Evolutionary conservation across 306 rosid genomes (phyloP).

Genomic region (Inga leiocalycina): DNA sequence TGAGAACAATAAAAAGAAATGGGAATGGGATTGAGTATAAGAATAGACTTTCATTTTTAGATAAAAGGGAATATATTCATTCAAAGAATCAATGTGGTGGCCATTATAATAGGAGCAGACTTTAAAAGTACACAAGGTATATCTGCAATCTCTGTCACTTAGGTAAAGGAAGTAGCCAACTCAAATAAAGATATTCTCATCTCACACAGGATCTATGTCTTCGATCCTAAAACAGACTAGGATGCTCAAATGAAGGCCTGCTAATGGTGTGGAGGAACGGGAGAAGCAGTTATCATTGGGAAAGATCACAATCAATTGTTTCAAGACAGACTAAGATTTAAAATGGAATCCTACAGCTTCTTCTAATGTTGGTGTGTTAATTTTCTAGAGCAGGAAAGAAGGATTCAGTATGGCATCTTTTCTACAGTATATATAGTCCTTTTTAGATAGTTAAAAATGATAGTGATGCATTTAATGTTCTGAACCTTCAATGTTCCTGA

Average conservation of each 20-base stretch:
- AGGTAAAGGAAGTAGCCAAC: background rate
- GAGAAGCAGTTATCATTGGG: background rate
- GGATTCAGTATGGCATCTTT: background rate
- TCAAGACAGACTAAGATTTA: background rate
- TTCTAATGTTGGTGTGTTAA: too few relatives aligned
- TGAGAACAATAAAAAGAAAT: too few relatives aligned
- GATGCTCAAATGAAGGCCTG: background rate
- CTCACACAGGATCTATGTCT: background rate
- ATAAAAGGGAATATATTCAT: too few relatives aligned
- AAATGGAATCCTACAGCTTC: background rate
- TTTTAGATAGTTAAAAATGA: background rate
- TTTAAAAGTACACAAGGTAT: too few relatives aligned
- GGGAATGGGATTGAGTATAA: too few relatives aligned
- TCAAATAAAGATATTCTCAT: background rate
- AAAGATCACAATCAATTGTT: background rate
- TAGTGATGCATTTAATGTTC: constrained; percentile 6
- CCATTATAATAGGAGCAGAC: too few relatives aligned
- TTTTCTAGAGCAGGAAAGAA: too few relatives aligned
- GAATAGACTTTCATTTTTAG: too few relatives aligned
- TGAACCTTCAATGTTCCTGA: constrained; percentile 45
- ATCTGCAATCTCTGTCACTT: background rate
- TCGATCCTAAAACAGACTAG: background rate
- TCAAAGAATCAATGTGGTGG: too few relatives aligned
- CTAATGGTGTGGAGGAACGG: background rate
- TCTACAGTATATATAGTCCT: background rate